Percentiles rank a stretch among this genome's conserved stretches.
Conservation (phyloP, 768 basidiomycete genomes). For the Butyriboletus loyo region DNA sequence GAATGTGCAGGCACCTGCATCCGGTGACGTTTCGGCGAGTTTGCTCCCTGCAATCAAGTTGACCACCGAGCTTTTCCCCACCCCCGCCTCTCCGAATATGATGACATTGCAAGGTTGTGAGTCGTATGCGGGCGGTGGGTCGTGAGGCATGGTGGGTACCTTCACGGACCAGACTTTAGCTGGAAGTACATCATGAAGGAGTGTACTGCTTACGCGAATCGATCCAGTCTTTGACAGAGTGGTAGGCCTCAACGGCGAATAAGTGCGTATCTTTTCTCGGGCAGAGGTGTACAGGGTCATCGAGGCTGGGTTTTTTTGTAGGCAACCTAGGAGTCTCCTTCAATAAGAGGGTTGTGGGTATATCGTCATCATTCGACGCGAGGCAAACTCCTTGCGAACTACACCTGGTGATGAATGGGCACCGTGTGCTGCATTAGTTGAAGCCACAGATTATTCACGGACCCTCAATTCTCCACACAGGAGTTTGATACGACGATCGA, state of each 20-base stretch:
- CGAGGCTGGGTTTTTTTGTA: not conserved
- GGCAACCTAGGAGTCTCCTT: not conserved
- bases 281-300: slow-evolving; percentile 4
- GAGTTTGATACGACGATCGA: not conserved
- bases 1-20: slow-evolving; percentile 37
- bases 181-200: not conserved
- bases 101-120: slow-evolving; percentile 20
- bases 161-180: slow-evolving; percentile 9
- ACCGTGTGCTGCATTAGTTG: not conserved
- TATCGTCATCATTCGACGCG: slow-evolving; percentile 2
- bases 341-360: slow-evolving; percentile 15
- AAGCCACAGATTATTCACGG: not conserved
- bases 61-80: slow-evolving; percentile 41
- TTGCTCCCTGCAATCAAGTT: slow-evolving; percentile 36
- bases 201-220: slow-evolving; percentile 8
- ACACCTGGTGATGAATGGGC: slow-evolving; percentile 5
- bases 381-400: slow-evolving; percentile 9
- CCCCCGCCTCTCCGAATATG: slow-evolving; percentile 28
- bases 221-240: not conserved
- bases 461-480: slow-evolving; percentile 11
- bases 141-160: not conserved
- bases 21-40: slow-evolving; percentile 30
- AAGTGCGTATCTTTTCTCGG: slow-evolving; percentile 6
- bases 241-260: not conserved
- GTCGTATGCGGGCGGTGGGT: slow-evolving; percentile 16